phyloP scores from a whole-genome alignment of 345 rosid genomes.

The Salix purpurea region DNA sequence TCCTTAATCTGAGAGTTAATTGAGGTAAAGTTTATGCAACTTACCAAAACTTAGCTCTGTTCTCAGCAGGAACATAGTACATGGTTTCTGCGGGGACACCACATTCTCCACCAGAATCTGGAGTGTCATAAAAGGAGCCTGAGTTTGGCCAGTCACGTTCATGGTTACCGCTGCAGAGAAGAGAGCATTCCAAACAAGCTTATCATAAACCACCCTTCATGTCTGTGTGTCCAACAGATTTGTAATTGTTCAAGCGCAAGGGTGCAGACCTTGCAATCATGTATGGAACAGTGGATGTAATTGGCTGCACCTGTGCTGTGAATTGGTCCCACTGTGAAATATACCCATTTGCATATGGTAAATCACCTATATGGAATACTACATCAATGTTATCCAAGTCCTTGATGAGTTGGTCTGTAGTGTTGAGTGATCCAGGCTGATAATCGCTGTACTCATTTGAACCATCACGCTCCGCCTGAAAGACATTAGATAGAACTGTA shows the following conservation, averaged over 20 bases:
- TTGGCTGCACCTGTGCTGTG: conserved; percentile 40
- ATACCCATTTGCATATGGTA: conserved; percentile 41
- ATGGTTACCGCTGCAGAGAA: conserved; percentile 33
- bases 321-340: conserved; percentile 49
- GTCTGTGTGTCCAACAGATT: no score
- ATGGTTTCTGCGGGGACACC: conserved; percentile 64
- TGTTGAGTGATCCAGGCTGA: conserved; percentile 44
- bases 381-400: conserved; percentile 29
- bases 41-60: conserved; percentile 68
- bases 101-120: conserved; percentile 68
- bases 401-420: conserved; percentile 36
- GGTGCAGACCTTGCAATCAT: conserved; percentile 39
- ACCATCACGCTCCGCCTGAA: conserved; percentile 46
- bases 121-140: conserved; percentile 39
- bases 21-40: neutral
- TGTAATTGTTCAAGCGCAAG: neutral
- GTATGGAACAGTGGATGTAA: conserved; percentile 35
- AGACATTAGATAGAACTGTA: neutral
- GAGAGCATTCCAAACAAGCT: neutral
- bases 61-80: conserved; percentile 65
- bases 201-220: neutral
- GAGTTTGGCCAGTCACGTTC: conserved; percentile 36
- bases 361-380: conserved; percentile 42
- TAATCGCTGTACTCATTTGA: conserved; percentile 39
- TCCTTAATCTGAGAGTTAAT: neutral